phyloP scores from a whole-genome alignment of 768 basidiomycete species.

The Pholiota molesta region DNA sequence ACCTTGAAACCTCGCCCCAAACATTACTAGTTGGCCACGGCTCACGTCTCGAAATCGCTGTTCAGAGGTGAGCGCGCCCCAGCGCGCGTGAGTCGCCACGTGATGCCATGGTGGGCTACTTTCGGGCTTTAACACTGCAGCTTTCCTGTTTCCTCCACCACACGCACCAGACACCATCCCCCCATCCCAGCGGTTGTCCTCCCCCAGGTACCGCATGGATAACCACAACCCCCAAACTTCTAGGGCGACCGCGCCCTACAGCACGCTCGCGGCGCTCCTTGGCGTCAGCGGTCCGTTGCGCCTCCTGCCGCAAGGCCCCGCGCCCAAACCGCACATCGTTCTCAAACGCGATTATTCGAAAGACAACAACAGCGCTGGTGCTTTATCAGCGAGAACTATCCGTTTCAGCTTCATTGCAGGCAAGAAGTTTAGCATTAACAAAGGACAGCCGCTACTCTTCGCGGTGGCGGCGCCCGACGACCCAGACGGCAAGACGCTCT shows the following conservation, averaged over 20 bases:
- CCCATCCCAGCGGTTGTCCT: conserved; percentile 16
- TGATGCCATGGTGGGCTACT: conserved; percentile 17
- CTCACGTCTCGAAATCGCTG: neutral
- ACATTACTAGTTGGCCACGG: too few relatives aligned
- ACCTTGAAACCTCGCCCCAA: too few relatives aligned
- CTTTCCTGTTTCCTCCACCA: conserved; percentile 24
- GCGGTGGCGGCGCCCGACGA: conserved; percentile 46
- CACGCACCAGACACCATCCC: conserved; percentile 14
- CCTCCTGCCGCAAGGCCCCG: conserved; percentile 66
- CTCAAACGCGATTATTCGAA: conserved; percentile 60
- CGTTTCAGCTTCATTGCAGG: conserved; percentile 69
- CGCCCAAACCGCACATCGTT: conserved; percentile 70
- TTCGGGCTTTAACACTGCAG: conserved; percentile 18
- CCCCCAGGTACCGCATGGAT: conserved; percentile 33
- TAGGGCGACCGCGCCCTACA: conserved; percentile 27
- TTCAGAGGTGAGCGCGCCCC: neutral
- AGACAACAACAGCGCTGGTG: conserved; percentile 48
- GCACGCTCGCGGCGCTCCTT: conserved; percentile 55
- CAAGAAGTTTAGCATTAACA: conserved; percentile 71
- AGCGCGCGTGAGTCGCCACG: conserved; percentile 14
- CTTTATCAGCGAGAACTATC: conserved; percentile 39
- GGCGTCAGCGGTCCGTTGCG: conserved; percentile 65
- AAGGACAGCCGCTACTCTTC: conserved; percentile 71
- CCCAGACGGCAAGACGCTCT: conserved; percentile 20
- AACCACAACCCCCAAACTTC: conserved; percentile 39